Evolutionary conservation across 225 moss, liverwort and hornwort genomes (phyloP), one percentile per base, ranked within the genome.

Genomic region (Physcomitrium patens): DNA sequence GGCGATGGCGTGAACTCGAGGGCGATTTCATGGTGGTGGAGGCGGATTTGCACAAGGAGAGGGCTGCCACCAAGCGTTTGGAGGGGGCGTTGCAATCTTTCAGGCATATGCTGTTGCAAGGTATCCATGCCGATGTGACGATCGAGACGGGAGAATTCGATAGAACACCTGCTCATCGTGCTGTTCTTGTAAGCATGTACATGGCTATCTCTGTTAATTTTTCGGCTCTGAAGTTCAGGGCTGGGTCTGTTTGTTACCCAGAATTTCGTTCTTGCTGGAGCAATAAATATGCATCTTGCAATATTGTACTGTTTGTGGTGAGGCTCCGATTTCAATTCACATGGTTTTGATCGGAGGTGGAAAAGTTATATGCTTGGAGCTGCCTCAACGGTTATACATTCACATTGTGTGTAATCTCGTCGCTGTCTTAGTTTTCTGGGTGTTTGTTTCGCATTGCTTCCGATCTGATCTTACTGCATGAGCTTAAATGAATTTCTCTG

Each of bases 81-180:
- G 79, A 83, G 61, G 89, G 52, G 70, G 81, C 86, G 57, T 73
- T 91, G 67, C 60, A 69, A 18, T 89, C 86, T 62, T 89, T 84
- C n/a, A 31, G 86, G 72, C 79, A 87, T 8, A 91, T 89, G 89
- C 71, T 91, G 14, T 64, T 81, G 66, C 78, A 86, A 67, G 89
- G 91, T 10, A 77, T 91, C 67, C 91, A 89, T 71, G 89, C 91
- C 11, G 91, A 91, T 68, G 91, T 91, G 15, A 91, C 91, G 0
- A 91, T 91, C 67, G 91, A 89, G 78, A 91, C 91, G 19, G 89
- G 86, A 41, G 89, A 89, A 19, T 82, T 68, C 16, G 89, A 91
- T 42, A 89, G 77, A 75, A 91, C 89, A 41, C 86, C 91, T 66
- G 86, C 86, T 2, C 89, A 89, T 65, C 89, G 89, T 5, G 89